Evolutionary conservation across 106 monocot genomes (phyloP).

Genomic region (Ottelia alismoides): DNA sequence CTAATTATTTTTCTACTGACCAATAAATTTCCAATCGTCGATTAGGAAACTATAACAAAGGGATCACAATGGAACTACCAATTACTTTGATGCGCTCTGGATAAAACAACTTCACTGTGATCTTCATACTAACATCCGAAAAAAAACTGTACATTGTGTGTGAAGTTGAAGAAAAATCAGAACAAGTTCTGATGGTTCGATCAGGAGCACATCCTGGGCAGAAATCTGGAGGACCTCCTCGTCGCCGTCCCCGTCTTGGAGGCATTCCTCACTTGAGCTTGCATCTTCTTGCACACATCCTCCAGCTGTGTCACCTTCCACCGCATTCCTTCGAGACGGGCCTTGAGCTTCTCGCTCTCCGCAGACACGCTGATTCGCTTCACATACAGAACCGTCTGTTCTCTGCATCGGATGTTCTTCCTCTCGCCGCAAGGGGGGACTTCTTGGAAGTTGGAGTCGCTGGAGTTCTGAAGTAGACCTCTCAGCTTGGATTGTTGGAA

Average conservation of each 20-base stretch:
- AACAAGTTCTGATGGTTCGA: no score
- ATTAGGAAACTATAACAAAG: no score
- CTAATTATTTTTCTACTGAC: no score
- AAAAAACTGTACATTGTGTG: no score
- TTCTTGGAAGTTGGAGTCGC: slow-evolving; percentile 14
- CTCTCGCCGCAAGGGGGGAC: not conserved
- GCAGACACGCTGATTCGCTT: slow-evolving; percentile 32
- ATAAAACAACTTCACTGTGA: no score
- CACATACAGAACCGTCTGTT: slow-evolving; percentile 51
- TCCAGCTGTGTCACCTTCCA: slow-evolving; percentile 77
- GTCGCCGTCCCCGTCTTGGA: slow-evolving; percentile 15
- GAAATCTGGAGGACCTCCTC: slow-evolving; percentile 26
- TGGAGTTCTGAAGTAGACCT: slow-evolving; percentile 20
- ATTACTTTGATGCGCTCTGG: no score
- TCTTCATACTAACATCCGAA: no score
- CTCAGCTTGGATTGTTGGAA: slow-evolving; percentile 62
- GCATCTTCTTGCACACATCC: slow-evolving; percentile 68
- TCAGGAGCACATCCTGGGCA: slow-evolving; percentile 74
- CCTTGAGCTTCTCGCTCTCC: slow-evolving; percentile 48
- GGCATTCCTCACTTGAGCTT: slow-evolving; percentile 53
- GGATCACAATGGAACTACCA: no score
- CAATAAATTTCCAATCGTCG: no score
- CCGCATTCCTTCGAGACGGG: slow-evolving; percentile 51
- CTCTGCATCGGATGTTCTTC: slow-evolving; percentile 5
- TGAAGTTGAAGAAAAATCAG: no score